A percentile compares a stretch with the other conserved stretches of the same genome.
These are phyloP conservation scores for Durio zibethinus DNA, from an alignment of 345 rosid species.

Conservation along the genomic window DNA sequence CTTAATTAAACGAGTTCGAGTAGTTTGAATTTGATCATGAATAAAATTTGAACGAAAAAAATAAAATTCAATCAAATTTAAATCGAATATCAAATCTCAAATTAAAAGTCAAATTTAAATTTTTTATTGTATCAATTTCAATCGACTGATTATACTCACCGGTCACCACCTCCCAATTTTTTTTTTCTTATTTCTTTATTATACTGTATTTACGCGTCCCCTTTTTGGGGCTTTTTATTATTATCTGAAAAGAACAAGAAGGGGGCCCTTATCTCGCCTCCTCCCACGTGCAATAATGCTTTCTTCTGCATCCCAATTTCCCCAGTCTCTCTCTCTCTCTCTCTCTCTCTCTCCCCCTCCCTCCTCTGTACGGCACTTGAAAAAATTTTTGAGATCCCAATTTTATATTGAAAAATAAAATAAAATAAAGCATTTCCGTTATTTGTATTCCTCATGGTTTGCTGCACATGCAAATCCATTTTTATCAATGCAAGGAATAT, in stretches of 20 bases:
- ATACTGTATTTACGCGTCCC: neutral
- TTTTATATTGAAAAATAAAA: neutral
- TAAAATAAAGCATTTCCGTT: neutral
- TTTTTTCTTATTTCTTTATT: neutral
- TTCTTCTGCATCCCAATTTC: neutral
- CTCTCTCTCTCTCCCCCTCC: neutral
- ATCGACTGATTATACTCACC: no score
- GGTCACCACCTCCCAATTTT: no score
- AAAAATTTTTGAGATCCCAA: neutral
- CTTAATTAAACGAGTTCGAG: no score
- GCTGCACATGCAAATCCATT: constrained; percentile 9
- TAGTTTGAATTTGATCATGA: no score
- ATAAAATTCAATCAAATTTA: no score
- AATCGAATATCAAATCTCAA: no score
- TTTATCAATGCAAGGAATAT: neutral
- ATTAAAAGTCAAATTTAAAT: no score
- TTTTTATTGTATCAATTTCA: no score
- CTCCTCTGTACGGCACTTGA: neutral
- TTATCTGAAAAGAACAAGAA: neutral
- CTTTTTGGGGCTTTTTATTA: neutral
- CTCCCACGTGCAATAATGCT: neutral
- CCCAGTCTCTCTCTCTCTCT: no score
- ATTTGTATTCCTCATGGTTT: neutral
- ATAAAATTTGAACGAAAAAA: no score
- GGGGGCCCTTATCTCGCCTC: neutral